Evolutionary conservation across 192 early-diverging fungal genomes (phyloP).

Genomic region (Entrophospora sp.): DNA sequence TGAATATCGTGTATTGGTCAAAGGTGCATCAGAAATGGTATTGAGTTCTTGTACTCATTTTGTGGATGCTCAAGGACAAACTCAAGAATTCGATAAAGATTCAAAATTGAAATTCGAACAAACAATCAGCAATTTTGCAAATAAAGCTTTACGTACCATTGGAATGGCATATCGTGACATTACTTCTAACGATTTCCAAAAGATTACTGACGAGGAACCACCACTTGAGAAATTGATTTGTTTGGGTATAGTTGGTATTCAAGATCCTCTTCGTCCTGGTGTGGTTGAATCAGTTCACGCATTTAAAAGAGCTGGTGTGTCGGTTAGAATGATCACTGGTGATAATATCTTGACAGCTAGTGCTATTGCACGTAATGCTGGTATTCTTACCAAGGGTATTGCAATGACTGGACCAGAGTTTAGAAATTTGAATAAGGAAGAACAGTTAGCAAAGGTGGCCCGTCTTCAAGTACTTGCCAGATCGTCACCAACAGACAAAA

Average conservation of each 20-base stretch:
- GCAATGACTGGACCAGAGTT: conserved; percentile 78
- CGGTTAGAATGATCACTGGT: conserved; percentile 84
- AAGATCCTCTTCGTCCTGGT: conserved; percentile 78
- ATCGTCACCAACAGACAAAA: conserved; percentile 84
- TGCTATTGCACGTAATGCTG: conserved; percentile 82
- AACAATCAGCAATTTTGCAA: conserved; percentile 51
- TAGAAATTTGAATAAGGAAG: conserved; percentile 52
- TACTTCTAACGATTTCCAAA: conserved; percentile 31
- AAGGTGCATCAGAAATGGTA: conserved; percentile 80
- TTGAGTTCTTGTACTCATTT: conserved; percentile 52
- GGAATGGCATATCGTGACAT: conserved; percentile 59
- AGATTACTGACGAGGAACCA: conserved; percentile 45
- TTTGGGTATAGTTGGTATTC: conserved; percentile 75
- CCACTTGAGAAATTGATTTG: conserved; percentile 47
- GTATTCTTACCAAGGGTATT: conserved; percentile 70
- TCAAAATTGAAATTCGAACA: conserved; percentile 34
- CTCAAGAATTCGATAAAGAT: conserved; percentile 36
- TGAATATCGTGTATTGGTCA: conserved; percentile 53
- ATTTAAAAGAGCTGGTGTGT: conserved; percentile 77
- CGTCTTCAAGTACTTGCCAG: conserved; percentile 81
- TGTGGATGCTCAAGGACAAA: conserved; percentile 42
- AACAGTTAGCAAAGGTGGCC: conserved; percentile 56
- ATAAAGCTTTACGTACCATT: conserved; percentile 68
- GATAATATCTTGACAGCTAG: conserved; percentile 82
- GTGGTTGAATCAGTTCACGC: conserved; percentile 67